Evolutionary conservation across 495 filamentous ascomycete species (phyloP), one percentile per base, ranked within the genome.

Genomic region (Mycothermus thermophilus): DNA sequence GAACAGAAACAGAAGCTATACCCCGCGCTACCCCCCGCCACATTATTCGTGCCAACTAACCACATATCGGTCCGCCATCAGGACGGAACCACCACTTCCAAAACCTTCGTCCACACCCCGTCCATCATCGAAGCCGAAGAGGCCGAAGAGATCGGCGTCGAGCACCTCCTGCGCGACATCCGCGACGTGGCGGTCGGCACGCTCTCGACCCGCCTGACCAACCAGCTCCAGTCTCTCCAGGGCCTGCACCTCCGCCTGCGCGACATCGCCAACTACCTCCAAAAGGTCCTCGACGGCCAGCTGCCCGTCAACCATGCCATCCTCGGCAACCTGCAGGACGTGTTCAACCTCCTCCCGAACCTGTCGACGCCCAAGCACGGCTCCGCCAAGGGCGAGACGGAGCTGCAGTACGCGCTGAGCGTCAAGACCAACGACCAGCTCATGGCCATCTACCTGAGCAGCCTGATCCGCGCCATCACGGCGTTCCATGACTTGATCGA

Each of bases 401-500:
- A 96, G 53, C 66, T 97, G 36, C 79, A 83, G 9, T 71, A 87
- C 27, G 88, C 92, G 18, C 92, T 97, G 92, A 92, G 83, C 57
- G 71, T 93, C 58, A 97, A 97, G 77, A 95, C 92, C 40, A 96
- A 97, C 51, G 90, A 97, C 58, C 90, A 97, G 65, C 70, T 97
- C 40, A 94, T 97, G 77, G 75, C 86, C 25, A 96, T 97, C 53
- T 97, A 97, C 57, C 67, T 97, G 38, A 88, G 81, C 59, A 90
- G 81, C 60, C 63, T 97, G 64, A 95, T 97, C 62, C 75, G 90
- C 26, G 92, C 92, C 20, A 96, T 97, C 50, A 96, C 90, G 6
- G 92, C 90, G 10, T 97, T 96, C 76, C 90, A 97, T 57, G 90
- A 97, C 59, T 64, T 97, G 43, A 97, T 97, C 48, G 90, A 97